Base-by-base conservation (phyloP, 108 stramenopile species). In the Cylindrotheca closterium region DNA sequence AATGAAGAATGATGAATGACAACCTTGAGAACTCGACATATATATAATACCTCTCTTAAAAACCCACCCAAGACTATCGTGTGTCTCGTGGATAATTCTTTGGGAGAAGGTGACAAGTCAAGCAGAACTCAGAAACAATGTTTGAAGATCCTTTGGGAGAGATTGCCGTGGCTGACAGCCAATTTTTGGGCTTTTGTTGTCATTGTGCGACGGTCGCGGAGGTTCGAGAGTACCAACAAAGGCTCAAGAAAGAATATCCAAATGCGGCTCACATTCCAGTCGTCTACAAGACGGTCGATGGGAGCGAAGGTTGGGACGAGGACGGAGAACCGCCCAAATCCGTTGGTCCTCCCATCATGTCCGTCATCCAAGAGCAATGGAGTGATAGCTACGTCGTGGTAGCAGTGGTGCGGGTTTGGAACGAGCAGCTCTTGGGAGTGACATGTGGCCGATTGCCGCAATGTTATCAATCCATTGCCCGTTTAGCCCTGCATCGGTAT, bases 401-500 rank as follows among this genome's bases (percentile, higher is more conserved):
- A 17, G 74, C 73, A 18, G 62, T 89, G 37, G 88, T 89, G 15
- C 68, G 88, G 23, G 79, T 73, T 58, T 89, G 84, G 59, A 67
- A 63, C 4, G 45, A 60, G 2, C 63, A 67, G 26, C 58, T 85
- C 10, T 52, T 89, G 26, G 88, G 88, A 2, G 88, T 86, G 2
- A 85, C 88, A 0, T 89, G 85, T 69, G 88, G 88, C 0, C 61
- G 88, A 60, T 67, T 89, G 32, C 30, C 42, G 17, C 60, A 67
- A 53, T 60, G 85, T 22, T 89, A 89, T 48, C 58, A 49, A n/a
- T 68, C 82, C 15, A 63, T 77, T 25, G 63, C 78, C 22, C 60
- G 68, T 23, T 37, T 82, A 47, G 68, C 85, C 0, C 47, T 89
- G 26, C 85, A 86, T 67, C 67, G 88, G 15, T 80, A 45, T 71